A percentile compares a stretch with the other conserved stretches of the same genome.
Conservation (phyloP, 23 red algal species). For the Gracilariopsis chorda region DNA sequence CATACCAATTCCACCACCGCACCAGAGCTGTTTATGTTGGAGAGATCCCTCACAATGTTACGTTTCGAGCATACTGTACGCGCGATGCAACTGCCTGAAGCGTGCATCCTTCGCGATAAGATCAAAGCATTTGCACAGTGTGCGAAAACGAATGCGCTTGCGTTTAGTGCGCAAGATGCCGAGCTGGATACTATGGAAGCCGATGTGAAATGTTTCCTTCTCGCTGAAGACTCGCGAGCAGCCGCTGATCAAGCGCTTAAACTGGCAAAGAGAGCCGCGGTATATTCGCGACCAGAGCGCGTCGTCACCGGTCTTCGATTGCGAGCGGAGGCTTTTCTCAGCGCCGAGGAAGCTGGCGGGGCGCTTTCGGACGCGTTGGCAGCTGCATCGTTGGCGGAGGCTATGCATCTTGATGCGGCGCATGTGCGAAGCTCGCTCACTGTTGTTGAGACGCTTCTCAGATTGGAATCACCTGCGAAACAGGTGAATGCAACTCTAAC, state of each 20-base stretch:
- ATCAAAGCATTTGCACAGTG: constrained; percentile 2
- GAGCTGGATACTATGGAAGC: constrained; percentile 46
- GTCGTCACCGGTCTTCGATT: constrained; percentile 19
- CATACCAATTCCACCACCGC: background rate
- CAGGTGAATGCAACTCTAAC: background rate
- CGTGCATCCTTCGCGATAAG: background rate
- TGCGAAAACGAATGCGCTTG: background rate
- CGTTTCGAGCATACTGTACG: background rate
- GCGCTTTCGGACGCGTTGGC: constrained; percentile 29
- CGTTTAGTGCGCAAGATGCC: background rate
- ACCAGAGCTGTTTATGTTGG: constrained; percentile 32
- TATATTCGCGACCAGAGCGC: background rate
- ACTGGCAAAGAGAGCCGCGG: constrained; percentile 17
- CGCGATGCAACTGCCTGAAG: background rate
- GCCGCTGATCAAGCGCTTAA: constrained; percentile 30
- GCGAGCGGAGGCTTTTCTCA: constrained; percentile 34
- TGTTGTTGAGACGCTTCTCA: constrained; percentile 15
- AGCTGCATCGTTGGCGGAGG: constrained; percentile 29
- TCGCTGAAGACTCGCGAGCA: background rate
- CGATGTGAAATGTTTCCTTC: background rate
- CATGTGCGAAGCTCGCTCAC: constrained; percentile 33
- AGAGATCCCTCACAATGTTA: background rate
- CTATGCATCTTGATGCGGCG: constrained; percentile 20
- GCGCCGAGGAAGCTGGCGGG: background rate
- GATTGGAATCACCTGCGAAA: background rate